Conservation (phyloP, 106 monocot genomes). For the Acanthochlamys bracteata region DNA sequence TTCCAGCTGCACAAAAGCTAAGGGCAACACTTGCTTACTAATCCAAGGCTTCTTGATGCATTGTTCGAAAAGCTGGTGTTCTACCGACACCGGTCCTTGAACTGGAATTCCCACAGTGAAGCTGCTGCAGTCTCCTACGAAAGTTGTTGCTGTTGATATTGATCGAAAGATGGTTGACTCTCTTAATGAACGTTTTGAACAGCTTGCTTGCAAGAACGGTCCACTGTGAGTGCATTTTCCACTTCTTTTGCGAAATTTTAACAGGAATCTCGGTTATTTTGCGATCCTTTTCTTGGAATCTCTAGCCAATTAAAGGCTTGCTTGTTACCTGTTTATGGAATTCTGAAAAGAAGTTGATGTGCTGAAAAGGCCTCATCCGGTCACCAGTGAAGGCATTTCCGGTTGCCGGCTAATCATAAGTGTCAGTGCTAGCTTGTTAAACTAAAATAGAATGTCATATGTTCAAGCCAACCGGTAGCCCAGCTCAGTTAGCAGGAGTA, state of each 20-base stretch:
- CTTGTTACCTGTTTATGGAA: no score
- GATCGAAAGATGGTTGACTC: constrained; percentile 77
- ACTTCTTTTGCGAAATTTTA: no score
- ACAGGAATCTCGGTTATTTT: background rate
- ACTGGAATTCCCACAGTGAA: constrained; percentile 72
- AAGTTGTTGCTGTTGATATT: constrained; percentile 73
- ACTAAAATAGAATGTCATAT: no score
- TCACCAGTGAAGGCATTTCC: no score
- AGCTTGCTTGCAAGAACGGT: constrained; percentile 31
- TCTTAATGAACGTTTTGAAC: constrained; percentile 26
- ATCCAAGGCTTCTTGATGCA: constrained; percentile 40
- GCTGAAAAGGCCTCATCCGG: no score
- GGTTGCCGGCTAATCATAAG: no score
- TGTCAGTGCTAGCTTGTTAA: no score
- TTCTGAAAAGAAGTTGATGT: no score
- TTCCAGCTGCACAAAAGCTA: constrained; percentile 37
- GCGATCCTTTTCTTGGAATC: background rate
- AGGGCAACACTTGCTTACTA: constrained; percentile 54
- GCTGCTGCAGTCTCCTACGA: constrained; percentile 36
- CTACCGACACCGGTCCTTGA: constrained; percentile 44
- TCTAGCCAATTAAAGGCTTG: background rate
- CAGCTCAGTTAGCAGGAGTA: no score
- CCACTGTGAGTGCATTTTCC: constrained; percentile 33
- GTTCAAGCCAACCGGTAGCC: no score
- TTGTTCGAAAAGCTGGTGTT: constrained; percentile 24